Evolutionary conservation across 1,284 basidiomycete species (phyloP), one percentile per base, ranked within the genome.

Genomic region (Ceratobasidium sp.): DNA sequence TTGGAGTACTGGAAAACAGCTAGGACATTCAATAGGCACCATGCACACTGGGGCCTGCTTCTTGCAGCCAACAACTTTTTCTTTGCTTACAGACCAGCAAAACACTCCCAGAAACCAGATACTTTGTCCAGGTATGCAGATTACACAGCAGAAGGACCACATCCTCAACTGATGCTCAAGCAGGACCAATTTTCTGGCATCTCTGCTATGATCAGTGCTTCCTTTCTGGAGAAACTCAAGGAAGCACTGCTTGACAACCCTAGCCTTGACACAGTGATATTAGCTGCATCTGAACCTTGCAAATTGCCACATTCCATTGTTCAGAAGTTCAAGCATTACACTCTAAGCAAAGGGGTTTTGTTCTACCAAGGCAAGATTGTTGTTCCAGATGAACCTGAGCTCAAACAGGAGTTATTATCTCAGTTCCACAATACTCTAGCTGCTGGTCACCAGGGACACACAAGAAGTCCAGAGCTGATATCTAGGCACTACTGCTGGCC

Each of bases 1-100:
- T 70, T 77, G n/a, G 70, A 74, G 42, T 75, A 77, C 67, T 77
- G 76, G 73, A 29, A 50, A 15, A 54, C 54, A 0, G 42, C 69
- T 6, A 60, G 70, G 20, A 54, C 69, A 3, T 69, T 75, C 5
- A 73, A 67, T 20, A 47, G 73, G 0, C 64, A 31, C 3, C 69
- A 65, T 20, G 60, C 60, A 47, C 10, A 32, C 0, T 65, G 69
- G 69, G 25, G 27, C n/a, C 32, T 65, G 1, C 55, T 70, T 13
- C 35, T 56, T 38, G 50, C 38, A 10, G 50, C 45, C 7, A 65
- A 45, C 40, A 56, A 70, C 42, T 65, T 32, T 25, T 32, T n/a
- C 27, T 65, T 70, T 32, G 17, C 27, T 1, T 65, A 70, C 29
- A 20, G 50, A 32, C 42, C 57, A 35, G 58, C 13, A 29, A 65